phyloP scores from a whole-genome alignment of 2,329 filamentous ascomycete genomes.

The Lomentospora prolificans region DNA sequence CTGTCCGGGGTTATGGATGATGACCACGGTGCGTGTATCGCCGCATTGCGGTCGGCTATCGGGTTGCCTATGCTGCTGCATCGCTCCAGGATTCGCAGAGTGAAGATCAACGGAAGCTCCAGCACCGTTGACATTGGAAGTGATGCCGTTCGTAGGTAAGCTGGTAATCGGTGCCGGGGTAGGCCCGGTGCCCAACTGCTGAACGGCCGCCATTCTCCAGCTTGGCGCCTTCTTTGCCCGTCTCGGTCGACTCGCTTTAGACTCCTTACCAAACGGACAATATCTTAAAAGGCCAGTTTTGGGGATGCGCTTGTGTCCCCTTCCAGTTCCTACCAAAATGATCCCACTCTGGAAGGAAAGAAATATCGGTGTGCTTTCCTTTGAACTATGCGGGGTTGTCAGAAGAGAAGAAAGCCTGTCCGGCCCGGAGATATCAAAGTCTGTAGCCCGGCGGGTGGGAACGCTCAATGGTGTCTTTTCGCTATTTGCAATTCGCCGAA shows the following conservation, averaged over 20 bases:
- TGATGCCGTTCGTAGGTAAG: background rate
- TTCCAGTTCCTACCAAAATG: too few species aligned
- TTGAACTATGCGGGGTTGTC: background rate
- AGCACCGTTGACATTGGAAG: background rate
- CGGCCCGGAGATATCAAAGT: background rate
- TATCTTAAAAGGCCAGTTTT: background rate
- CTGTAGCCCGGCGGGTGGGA: background rate
- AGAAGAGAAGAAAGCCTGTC: background rate
- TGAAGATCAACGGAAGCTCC: background rate
- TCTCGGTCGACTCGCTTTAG: background rate
- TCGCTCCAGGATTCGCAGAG: background rate
- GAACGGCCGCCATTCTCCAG: constrained; percentile 3
- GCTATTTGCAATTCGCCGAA: background rate
- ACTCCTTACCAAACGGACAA: background rate
- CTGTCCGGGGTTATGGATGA: constrained; percentile 62
- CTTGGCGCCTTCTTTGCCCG: background rate
- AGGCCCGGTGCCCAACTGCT: constrained; percentile 3
- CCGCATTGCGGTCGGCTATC: constrained; percentile 30
- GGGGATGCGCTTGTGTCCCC: background rate
- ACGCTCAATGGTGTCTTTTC: background rate
- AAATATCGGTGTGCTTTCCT: background rate
- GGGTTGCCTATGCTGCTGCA: background rate
- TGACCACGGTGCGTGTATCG: constrained; percentile 50
- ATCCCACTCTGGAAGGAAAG: background rate
- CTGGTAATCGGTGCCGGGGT: background rate